Evolutionary conservation across 176 grass and related monocot genomes (phyloP).

Genomic region (Sorghum bicolor): Sorghum_bicolor_NCBIv3 NC_012872.2:3303501-3304000

Average conservation of each 20-base stretch:
- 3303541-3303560: not conserved
- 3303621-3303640: conserved; percentile 99
- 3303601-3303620: conserved; percentile 61
- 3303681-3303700: conserved; percentile 7
- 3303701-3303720: not conserved
- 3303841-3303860: conserved; percentile 23
- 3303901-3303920: conserved; percentile 87
- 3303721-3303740: conserved; percentile 1
- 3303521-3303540: conserved; percentile 15
- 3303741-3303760: conserved; percentile 49
- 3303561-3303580: not conserved
- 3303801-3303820: conserved; percentile 90
- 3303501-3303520: conserved; percentile 1
- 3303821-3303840: not conserved
- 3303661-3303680: conserved; percentile 56
- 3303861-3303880: conserved; percentile 5
- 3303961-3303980: conserved; percentile 80
- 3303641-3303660: conserved; percentile 95
- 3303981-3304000: conserved; percentile 78
- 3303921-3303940: conserved; percentile 65
- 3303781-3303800: conserved; percentile 90
- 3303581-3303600: not conserved
- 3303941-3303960: conserved; percentile 95
- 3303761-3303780: conserved; percentile 84
- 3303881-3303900: conserved; percentile 22